These are phyloP conservation scores for Annulohypoxylon bovei DNA, from an alignment of 495 filamentous ascomycete genomes.

Conservation along the genomic window DNA sequence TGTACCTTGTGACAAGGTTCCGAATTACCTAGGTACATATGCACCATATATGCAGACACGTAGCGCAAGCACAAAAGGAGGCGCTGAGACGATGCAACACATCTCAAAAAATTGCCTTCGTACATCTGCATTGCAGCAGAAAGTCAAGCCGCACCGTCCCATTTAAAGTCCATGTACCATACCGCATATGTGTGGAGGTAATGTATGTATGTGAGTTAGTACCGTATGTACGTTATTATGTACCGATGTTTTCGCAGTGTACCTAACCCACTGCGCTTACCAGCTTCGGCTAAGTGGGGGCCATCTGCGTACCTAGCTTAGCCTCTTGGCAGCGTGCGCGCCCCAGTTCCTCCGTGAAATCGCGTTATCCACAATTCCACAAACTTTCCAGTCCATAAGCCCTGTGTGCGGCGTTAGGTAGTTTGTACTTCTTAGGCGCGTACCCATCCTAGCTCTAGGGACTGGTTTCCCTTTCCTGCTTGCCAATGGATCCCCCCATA, in stretches of 20 bases:
- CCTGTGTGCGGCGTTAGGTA: conserved; percentile 12
- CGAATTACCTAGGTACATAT: conserved; percentile 18
- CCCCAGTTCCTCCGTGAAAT: conserved; percentile 41
- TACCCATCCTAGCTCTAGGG: conserved; percentile 11
- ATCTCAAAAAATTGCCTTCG: conserved; percentile 1
- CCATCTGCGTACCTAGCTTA: conserved; percentile 8
- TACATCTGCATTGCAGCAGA: conserved; percentile 24
- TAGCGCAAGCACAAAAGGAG: conserved; percentile 29
- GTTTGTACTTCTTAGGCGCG: conserved; percentile 23
- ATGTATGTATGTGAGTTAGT: neutral
- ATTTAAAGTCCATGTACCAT: neutral
- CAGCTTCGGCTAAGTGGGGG: conserved; percentile 26
- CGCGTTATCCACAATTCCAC: conserved; percentile 31
- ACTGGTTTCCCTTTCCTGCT: conserved; percentile 32
- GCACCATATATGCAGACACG: conserved; percentile 11
- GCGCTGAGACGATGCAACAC: conserved; percentile 29
- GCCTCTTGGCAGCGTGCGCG: conserved; percentile 18
- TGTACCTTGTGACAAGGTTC: conserved; percentile 29
- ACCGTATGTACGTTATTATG: neutral
- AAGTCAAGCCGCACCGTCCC: conserved; percentile 16
- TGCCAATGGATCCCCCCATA: conserved; percentile 39
- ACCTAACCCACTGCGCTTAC: conserved; percentile 42
- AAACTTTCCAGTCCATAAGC: conserved; percentile 26
- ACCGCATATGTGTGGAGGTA: neutral
- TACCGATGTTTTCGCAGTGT: conserved; percentile 15